Conservation (phyloP, 2,329 filamentous ascomycete genomes). For the Trichothecium sympodiale region DNA sequence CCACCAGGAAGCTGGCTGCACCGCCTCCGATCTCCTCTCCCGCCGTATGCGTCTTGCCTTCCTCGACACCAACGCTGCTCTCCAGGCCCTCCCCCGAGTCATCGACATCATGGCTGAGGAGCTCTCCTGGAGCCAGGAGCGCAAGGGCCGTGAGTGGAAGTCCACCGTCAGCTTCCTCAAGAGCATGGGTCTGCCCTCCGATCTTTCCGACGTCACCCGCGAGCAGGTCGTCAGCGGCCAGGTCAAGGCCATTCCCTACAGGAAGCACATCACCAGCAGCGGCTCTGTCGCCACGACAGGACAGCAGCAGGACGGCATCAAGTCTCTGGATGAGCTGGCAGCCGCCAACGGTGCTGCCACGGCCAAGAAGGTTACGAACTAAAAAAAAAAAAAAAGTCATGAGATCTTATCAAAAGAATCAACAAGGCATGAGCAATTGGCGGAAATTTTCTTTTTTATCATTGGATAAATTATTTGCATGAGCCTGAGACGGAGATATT, state of each 20-base stretch:
- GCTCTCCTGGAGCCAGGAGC: slow-evolving; percentile 48
- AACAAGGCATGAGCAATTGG: too few relatives aligned
- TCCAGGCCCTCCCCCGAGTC: slow-evolving; percentile 56
- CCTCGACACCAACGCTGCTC: slow-evolving; percentile 59
- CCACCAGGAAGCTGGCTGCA: slow-evolving; percentile 62
- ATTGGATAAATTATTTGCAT: too few relatives aligned
- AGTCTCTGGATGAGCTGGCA: too few relatives aligned
- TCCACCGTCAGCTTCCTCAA: slow-evolving; percentile 35
- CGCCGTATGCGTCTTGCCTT: slow-evolving; percentile 65
- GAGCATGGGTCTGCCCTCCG: slow-evolving; percentile 29
- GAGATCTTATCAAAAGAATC: too few relatives aligned
- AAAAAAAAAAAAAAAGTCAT: too few relatives aligned
- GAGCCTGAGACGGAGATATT: too few relatives aligned
- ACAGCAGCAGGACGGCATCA: too few relatives aligned
- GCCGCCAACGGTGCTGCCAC: too few relatives aligned
- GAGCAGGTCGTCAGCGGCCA: slow-evolving; percentile 1
- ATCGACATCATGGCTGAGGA: slow-evolving; percentile 66
- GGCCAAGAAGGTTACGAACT: too few relatives aligned
- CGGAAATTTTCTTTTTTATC: too few relatives aligned
- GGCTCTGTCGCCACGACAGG: too few relatives aligned
- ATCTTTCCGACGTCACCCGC: slow-evolving; percentile 3
- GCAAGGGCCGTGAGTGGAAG: slow-evolving; percentile 46
- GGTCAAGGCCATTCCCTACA: background rate
- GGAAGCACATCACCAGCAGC: too few relatives aligned
- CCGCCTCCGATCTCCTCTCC: slow-evolving; percentile 59